Evolutionary conservation across 192 early-diverging fungal genomes (phyloP).

Genomic region (Backusella morwellensis): DNA sequence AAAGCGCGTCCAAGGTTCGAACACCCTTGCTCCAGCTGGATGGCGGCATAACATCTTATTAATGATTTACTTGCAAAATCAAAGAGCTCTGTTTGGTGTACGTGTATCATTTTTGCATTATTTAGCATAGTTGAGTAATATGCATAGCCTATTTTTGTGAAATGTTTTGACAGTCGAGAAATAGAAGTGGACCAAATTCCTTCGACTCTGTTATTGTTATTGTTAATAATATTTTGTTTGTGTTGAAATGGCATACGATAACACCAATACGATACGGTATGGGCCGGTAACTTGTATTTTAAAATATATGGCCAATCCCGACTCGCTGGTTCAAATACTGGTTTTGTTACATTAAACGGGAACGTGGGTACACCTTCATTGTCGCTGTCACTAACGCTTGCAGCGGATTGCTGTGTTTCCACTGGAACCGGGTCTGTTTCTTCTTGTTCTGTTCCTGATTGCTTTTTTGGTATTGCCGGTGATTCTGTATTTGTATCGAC

Average conservation of each 20-base stretch:
- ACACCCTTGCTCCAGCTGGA: conserved; percentile 15
- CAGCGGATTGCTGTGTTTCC: not conserved
- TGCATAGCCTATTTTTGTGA: conserved; percentile 16
- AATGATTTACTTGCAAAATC: conserved; percentile 7
- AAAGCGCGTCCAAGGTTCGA: conserved; percentile 4
- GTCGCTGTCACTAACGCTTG: not conserved
- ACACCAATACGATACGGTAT: not conserved
- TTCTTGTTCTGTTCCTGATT: not conserved
- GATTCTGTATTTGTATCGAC: not conserved
- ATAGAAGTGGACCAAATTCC: conserved; percentile 14
- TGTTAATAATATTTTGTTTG: not conserved
- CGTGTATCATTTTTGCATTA: conserved; percentile 18
- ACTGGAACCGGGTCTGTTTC: not conserved
- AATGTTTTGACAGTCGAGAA: conserved; percentile 12
- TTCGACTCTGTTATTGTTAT: not conserved
- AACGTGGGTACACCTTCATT: not conserved
- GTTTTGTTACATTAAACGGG: conserved; percentile 10
- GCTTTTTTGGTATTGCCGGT: not conserved
- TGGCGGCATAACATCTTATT: conserved; percentile 7
- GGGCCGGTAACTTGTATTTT: not conserved
- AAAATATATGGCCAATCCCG: conserved; percentile 13
- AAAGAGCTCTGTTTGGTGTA: conserved; percentile 13
- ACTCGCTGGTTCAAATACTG: conserved; percentile 15
- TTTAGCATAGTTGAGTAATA: conserved; percentile 19
- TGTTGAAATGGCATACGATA: not conserved